Conservation (phyloP, 306 rosid species). For the Ammopiptanthus mongolicus region DNA sequence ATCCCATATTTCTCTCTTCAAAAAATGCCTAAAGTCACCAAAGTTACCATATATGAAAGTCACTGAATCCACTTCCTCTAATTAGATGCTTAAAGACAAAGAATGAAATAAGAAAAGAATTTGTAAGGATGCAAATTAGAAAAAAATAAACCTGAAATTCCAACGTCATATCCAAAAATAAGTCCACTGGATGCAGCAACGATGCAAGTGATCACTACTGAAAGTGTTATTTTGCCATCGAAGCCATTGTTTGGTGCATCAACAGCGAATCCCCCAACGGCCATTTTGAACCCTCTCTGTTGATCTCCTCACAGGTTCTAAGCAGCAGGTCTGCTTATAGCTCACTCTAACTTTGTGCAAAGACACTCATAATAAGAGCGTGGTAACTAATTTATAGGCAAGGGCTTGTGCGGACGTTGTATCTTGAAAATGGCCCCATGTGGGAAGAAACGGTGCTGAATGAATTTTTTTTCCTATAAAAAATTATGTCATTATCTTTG, state of each 20-base stretch:
- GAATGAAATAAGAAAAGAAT: neutral
- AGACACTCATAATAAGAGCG: neutral
- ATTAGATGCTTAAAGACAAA: neutral
- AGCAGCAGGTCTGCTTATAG: neutral
- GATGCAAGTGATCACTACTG: slow-evolving; percentile 55
- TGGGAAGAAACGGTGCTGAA: neutral
- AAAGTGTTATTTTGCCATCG: slow-evolving; percentile 43
- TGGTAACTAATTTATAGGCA: slow-evolving; percentile 10
- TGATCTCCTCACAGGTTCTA: neutral
- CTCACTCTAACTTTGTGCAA: neutral
- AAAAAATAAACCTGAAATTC: slow-evolving; percentile 50
- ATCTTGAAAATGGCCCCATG: neutral
- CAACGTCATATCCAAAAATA: slow-evolving; percentile 64
- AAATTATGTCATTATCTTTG: neutral
- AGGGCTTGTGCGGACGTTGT: neutral
- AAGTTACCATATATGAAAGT: too few species aligned
- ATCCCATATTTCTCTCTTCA: too few species aligned
- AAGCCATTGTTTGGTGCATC: slow-evolving; percentile 16
- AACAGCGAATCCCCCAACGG: slow-evolving; percentile 42
- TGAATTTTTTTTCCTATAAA: neutral
- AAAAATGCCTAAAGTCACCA: too few species aligned
- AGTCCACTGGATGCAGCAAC: slow-evolving; percentile 76
- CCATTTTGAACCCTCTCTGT: slow-evolving; percentile 37
- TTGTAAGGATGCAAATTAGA: neutral
- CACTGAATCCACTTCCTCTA: too few species aligned